Conservation (phyloP, 768 basidiomycete genomes). For the Amanita rubescens region DNA sequence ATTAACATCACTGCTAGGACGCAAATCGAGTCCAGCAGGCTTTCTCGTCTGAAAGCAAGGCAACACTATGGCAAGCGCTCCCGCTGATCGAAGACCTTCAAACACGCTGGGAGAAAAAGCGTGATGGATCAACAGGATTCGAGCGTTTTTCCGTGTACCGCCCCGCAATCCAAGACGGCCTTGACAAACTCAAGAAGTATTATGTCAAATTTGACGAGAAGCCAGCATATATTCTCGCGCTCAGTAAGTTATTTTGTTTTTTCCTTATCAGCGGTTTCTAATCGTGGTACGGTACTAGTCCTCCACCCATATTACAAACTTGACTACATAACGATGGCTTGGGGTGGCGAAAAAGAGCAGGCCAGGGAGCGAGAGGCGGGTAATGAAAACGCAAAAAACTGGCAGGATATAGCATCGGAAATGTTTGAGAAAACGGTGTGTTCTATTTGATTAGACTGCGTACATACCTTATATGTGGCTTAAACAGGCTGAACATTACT, state of each 20-base stretch:
- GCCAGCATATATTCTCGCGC: slow-evolving; percentile 15
- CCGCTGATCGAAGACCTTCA: slow-evolving; percentile 21
- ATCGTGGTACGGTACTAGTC: slow-evolving; percentile 9
- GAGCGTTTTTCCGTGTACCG: slow-evolving; percentile 12
- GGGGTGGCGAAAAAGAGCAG: neutral
- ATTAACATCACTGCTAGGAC: neutral
- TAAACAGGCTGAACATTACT: neutral
- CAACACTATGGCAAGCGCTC: slow-evolving; percentile 20
- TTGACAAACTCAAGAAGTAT: slow-evolving; percentile 19
- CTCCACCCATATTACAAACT: slow-evolving; percentile 27
- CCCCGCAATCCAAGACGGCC: slow-evolving; percentile 13
- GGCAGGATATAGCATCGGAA: neutral
- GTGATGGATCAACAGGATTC: too few relatives aligned
- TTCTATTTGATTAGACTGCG: neutral
- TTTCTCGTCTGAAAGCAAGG: slow-evolving; percentile 18
- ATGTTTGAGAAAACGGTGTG: neutral
- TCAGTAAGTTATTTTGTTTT: slow-evolving; percentile 14
- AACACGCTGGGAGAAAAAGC: slow-evolving; percentile 20
- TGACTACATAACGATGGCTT: slow-evolving; percentile 7
- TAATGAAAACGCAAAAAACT: neutral
- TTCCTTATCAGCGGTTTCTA: neutral
- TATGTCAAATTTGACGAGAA: slow-evolving; percentile 16
- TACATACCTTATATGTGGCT: neutral
- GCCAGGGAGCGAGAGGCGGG: neutral
- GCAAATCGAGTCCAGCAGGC: neutral